Percentiles rank a stretch among this genome's conserved stretches.
phyloP scores from a whole-genome alignment of 2,329 filamentous ascomycete genomes.

The Corniculantispora saksenae region DNA sequence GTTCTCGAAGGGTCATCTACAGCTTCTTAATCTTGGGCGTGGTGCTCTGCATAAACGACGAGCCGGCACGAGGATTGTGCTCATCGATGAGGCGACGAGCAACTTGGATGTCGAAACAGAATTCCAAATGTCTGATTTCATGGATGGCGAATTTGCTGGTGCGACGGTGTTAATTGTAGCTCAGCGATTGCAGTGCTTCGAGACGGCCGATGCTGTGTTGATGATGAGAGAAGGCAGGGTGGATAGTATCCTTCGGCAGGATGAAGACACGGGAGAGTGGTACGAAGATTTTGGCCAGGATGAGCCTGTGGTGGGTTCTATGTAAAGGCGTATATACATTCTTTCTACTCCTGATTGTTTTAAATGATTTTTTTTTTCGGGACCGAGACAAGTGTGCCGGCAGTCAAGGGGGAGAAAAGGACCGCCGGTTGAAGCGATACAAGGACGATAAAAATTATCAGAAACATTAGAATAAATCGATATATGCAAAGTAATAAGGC shows the following conservation, averaged over 20 bases:
- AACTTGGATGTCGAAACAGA: not conserved
- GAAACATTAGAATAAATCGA: too few relatives aligned
- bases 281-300: not conserved
- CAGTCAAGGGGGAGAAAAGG: too few relatives aligned
- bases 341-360: not conserved
- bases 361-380: too few relatives aligned
- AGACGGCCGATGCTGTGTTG: not conserved
- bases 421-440: too few relatives aligned
- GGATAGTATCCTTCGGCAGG: not conserved
- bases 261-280: not conserved
- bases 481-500: too few relatives aligned
- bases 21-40: not conserved
- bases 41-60: not conserved
- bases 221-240: not conserved
- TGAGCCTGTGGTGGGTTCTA: too few relatives aligned
- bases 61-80: not conserved
- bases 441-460: too few relatives aligned
- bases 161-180: not conserved
- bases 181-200: not conserved
- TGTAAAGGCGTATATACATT: not conserved
- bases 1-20: not conserved
- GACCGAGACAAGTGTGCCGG: too few relatives aligned
- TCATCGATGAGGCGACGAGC: not conserved
- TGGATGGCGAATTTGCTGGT: not conserved
- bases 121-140: not conserved